Base-by-base conservation (phyloP, 768 basidiomycete genomes). In the Lactifluus hygrophoroides region DNA sequence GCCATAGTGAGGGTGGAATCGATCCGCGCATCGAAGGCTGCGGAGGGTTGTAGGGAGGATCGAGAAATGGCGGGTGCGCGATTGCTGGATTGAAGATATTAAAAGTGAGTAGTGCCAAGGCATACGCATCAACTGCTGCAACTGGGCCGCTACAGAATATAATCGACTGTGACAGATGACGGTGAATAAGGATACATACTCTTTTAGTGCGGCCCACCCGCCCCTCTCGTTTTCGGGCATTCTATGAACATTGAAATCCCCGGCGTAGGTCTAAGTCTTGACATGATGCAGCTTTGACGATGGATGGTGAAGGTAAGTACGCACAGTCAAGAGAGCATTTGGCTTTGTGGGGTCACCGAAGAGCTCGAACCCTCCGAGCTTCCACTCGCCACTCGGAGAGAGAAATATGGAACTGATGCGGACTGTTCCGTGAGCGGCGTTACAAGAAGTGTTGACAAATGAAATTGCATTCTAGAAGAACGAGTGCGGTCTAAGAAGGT, bases 321-420 rank as follows among this genome's bases (percentile, higher is more conserved):
- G 71, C 73, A 94, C 92, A 76, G 89, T 95, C 67, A 94, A 74
- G 16, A 89, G 80, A 32, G 88, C 81, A 45, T 76, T 70, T 14
- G 89, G 84, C 52, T 97, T 94, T 65, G 84, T 88, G 9, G 86
- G 79, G 64, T 80, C 90, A 65, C 91, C 93, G 61, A 96, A 70
- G 0, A 95, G 73, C 66, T 99, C 96, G 67, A 98, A 94, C 0
- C 95, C 95, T 19, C 91, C 94, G 8, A 99, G 74, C 67, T 90
- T 90, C 96, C 95, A 98, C 74, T 99, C 96, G 5, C 95, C 91
- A 0, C 92, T 90, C 0, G 87, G 85, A 0, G 95, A 92, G 51
- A 96, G 82, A 68, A 96, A 97, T 57, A 97, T 81, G 1, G 90
- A 84, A 57, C 80, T 78, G n/a, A 80, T 69, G 58, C 82, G 75